Base-by-base conservation (phyloP, 768 basidiomycete genomes). In the Lyophyllum atratum region DNA sequence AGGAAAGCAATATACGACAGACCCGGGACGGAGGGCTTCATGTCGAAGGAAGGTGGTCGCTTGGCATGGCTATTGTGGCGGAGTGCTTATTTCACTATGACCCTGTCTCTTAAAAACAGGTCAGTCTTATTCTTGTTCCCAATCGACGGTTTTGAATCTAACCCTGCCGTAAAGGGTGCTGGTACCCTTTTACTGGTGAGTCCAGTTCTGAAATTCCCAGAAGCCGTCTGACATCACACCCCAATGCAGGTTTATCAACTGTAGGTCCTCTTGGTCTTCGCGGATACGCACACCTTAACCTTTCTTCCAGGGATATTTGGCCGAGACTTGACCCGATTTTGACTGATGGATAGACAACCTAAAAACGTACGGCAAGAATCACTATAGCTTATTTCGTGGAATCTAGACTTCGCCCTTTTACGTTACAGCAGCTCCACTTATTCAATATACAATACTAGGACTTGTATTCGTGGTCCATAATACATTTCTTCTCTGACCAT, bases 1-100 rank as follows among this genome's bases (percentile, higher is more conserved):
- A 86, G 89, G 89, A 86, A 87, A 75, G 90, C 89, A 1, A 85
- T 92, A 25, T 90, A 89, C 64, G 89, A 90, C 72, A 76, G 85
- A 54, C 80, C 86, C 43, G 74, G 75, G 15, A 74, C 78, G 42
- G 74, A 78, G 47, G 74, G 69, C 44, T 73, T 83, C 64, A 73
- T 85, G 72, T 72, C 78, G 53, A 85, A 83, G 68, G 82, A 90
- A 71, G 77, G 83, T 37, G 85, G 89, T 25, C 79, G 87, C 34
- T 59, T 89, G 37, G 90, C 90, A 11, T 92, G 89, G 89, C 74
- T 92, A 29, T 75, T 92, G 47, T 92, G 90, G 90, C 78, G 90
- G 52, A 87, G 86, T 17, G 89, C 90, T 1, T 92, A 93, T 72
- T 89, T 90, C 68, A 88, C 87, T 5, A 84, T 83, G 82, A 89